Evolutionary conservation across 495 filamentous ascomycete genomes (phyloP), one percentile per base, ranked within the genome.

Genomic region (Hypomontagnella monticulosa): DNA sequence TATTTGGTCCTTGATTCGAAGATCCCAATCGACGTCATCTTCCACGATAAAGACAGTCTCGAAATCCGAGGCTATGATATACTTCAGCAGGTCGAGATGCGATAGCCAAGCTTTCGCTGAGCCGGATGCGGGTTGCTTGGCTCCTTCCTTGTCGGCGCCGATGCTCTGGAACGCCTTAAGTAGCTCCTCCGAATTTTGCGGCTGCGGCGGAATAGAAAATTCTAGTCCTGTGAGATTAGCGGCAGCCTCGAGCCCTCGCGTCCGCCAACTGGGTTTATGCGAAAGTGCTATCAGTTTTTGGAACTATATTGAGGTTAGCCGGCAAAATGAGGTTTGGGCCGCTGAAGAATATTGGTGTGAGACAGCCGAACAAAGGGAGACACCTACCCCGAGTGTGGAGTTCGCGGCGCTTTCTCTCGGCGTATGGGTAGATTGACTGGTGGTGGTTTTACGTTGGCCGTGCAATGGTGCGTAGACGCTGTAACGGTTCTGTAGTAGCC

Each of bases 1-100:
- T 19, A 80, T 69, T 52, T 81, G 79, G 1, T 40, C 14, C 27
- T 80, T 80, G 18, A 83, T 53, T 4, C 73, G 66, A 1, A 81
- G 47, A 34, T 82, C 79, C 81, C 80, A 83, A 58, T 83, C 81
- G 12, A 78, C 72, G 48, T 83, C 81, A 48, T 82, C 81, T 59
- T 83, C 81, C 30, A 82, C 69, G 23, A 83, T 80, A 3, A 83
- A 55, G 2, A 79, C 79, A 1, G 80, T 82, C 47, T 79, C 75
- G 8, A 79, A 55, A 14, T 71, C 71, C n/a, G 76, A 76, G 19
- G 76, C 71, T 30, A 81, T 61, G 57, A 79, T 57, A 55, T 72
- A 66, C 54, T 72, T 76, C 14, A 77, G 67, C 5, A 75, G 65
- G 30, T 77, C 73, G 32, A 75, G 63, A 33, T 77, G 75, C 11